phyloP scores from a whole-genome alignment of 2,329 filamentous ascomycete genomes.

The Pseudogymnoascus sp. region DNA sequence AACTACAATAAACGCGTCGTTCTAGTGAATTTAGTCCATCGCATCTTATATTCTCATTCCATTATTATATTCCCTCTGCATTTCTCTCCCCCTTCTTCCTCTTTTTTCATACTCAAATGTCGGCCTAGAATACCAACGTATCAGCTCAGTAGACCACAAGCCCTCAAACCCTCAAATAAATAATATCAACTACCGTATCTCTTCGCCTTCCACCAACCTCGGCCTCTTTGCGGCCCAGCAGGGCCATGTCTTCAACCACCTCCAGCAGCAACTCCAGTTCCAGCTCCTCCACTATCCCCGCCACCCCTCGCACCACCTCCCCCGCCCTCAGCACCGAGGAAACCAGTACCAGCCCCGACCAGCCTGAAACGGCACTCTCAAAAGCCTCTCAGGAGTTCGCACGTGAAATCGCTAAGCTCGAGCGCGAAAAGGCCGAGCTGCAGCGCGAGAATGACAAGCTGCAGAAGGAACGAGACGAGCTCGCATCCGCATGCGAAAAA shows the following conservation, averaged over 20 bases:
- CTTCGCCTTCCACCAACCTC: not conserved
- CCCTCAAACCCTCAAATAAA: not conserved
- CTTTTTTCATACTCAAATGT: too few species aligned
- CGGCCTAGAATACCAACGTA: too few species aligned
- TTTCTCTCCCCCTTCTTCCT: too few species aligned
- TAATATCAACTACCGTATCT: not conserved
- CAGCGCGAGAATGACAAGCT: not conserved
- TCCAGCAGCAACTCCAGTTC: not conserved
- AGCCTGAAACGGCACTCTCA: not conserved
- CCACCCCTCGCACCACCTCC: not conserved
- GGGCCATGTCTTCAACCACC: too few species aligned
- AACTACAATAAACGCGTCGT: too few species aligned
- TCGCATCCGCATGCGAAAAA: not conserved
- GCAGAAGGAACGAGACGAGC: not conserved
- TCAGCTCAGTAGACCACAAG: not conserved
- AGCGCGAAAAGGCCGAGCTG: not conserved
- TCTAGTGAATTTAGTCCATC: too few species aligned
- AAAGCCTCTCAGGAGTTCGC: not conserved
- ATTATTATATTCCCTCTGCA: too few species aligned
- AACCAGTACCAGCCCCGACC: not conserved
- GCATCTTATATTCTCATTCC: too few species aligned
- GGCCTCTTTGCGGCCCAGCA: too few species aligned
- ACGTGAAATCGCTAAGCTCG: not conserved
- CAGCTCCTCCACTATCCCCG: not conserved
- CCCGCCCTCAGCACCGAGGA: not conserved